Evolutionary conservation across 441 rosid genomes (phyloP).

Genomic region (Pelargonium citronellum): DNA sequence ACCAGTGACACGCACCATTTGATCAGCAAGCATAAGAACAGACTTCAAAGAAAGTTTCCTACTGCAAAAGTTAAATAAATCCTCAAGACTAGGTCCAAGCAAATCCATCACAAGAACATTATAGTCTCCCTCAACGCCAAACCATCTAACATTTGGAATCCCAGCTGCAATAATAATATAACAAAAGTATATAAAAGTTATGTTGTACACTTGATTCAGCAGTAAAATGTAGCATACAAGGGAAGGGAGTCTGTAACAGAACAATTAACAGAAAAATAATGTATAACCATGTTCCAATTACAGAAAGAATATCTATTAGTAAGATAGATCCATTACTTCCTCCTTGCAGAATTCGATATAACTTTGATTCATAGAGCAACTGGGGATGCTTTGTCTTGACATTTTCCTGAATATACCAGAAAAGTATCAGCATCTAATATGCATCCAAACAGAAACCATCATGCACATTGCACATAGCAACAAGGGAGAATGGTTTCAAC

Average conservation of each 20-base stretch:
- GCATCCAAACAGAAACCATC: not conserved
- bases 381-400: conserved; percentile 97
- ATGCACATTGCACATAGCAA: too few species aligned
- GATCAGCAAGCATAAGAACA: too few species aligned
- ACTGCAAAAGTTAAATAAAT: conserved; percentile 90
- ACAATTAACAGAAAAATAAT: not conserved
- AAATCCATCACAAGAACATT: conserved; percentile 95
- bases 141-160: conserved; percentile 91
- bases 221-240: not conserved
- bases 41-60: conserved; percentile 85
- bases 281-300: not conserved
- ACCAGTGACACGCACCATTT: conserved; percentile 53
- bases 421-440: conserved; percentile 8
- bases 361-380: conserved; percentile 81
- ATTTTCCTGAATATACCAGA: conserved; percentile 57
- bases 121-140: conserved; percentile 91
- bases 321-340: conserved; percentile 58
- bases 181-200: too few species aligned
- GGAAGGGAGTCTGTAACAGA: too few species aligned
- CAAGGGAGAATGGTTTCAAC: too few species aligned
- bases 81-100: conserved; percentile 97
- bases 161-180: conserved; percentile 55
- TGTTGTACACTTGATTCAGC: not conserved
- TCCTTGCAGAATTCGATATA: conserved; percentile 90
- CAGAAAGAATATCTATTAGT: not conserved